Base-by-base conservation (phyloP, 352 stramenopile genomes). In the Halophytophthora batemanensis region DNA sequence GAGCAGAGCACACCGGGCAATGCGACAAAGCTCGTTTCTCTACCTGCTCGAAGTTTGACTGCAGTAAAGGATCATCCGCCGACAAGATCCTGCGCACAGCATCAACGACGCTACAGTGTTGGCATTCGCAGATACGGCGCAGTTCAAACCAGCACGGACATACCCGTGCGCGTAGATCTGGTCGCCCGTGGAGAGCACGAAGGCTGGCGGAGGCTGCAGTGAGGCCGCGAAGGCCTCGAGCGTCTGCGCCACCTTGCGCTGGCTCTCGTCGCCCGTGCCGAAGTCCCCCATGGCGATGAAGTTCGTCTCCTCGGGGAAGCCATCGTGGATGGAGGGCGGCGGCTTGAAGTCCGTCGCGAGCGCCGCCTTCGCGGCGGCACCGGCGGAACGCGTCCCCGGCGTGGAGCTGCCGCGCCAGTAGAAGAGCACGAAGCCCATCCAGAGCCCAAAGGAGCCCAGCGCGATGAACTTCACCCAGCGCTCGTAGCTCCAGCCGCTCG, bases 151-250 rank as follows among this genome's bases (percentile, higher is more conserved):
- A 8, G 7, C 8, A 13, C 37, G 8, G 3, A 40, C 70, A 43
- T 39, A 94, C 82, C 84, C 84, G 47, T 90, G 77, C 15, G 87
- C 75, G 50, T 95, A 95, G 54, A 95, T 86, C 50, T 95, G 84
- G 45, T 95, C 84, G 37, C 84, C 84, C 7, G 82, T 92, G 0
- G 84, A 91, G 23, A 95, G 31, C 37, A 95, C 74, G 53, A 95
- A 95, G 4, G 81, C 62, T 14, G 82, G 79, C 15, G 67, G 59
- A 7, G 82, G 82, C 17, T 87, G 54, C 43, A 91, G 69, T 31
- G 64, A 65, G 1, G 61, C 60, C 5, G 65, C 77, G 56, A 85
- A 84, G 22, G 72, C 59, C 48, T 82, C 78, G 15, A 95, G 64
- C 37, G 77, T 64, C n/a, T 72, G 36, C 0, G 80, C 82, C 11